Evolutionary conservation across 176 grass and related monocot species (phyloP).

Genomic region (Melocanna baccifera): DNA sequence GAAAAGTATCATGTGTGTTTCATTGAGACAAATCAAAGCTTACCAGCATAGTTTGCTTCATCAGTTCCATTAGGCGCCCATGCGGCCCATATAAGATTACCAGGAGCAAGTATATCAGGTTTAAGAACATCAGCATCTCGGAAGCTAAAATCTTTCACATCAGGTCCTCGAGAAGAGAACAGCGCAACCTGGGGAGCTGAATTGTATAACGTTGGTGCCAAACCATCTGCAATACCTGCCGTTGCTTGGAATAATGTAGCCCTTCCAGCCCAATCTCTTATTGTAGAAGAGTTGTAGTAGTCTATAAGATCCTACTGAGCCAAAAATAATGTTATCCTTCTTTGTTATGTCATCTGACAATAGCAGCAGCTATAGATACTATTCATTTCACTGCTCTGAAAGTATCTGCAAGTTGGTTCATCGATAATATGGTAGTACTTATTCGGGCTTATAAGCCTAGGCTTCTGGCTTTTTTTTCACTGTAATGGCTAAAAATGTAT

Average conservation of each 20-base stretch:
- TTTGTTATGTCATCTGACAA: slow-evolving; percentile 7
- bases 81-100: slow-evolving; percentile 94
- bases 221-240: slow-evolving; percentile 81
- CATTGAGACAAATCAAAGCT: not conserved
- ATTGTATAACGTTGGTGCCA: slow-evolving; percentile 84
- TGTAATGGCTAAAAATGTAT: no score
- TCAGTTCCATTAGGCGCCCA: slow-evolving; percentile 96
- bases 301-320: slow-evolving; percentile 80
- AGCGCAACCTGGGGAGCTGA: slow-evolving; percentile 92
- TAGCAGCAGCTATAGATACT: not conserved
- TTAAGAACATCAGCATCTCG: slow-evolving; percentile 98
- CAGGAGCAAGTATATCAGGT: slow-evolving; percentile 91
- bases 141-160: slow-evolving; percentile 99
- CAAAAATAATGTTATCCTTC: slow-evolving; percentile 13
- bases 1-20: not conserved
- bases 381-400: not conserved
- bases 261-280: slow-evolving; percentile 91
- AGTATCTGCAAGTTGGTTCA: not conserved
- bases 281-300: slow-evolving; percentile 90
- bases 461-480: no score
- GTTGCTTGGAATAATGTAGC: slow-evolving; percentile 69
- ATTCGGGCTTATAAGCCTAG: no score
- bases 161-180: slow-evolving; percentile 94
- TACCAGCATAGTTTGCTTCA: slow-evolving; percentile 85
- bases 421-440: not conserved